phyloP scores from a whole-genome alignment of 768 basidiomycete genomes.

The Suillus placidus region DNA sequence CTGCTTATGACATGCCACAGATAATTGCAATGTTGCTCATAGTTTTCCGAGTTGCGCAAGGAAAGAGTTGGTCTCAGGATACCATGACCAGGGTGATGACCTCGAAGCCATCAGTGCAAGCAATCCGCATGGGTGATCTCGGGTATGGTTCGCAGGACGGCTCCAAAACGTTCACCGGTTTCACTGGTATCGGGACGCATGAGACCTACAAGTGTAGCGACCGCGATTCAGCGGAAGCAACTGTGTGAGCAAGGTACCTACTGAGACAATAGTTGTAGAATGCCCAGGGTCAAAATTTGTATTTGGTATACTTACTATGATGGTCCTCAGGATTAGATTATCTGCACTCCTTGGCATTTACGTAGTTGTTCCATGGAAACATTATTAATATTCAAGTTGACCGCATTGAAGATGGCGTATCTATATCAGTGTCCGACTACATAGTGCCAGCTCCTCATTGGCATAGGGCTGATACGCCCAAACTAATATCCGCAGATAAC shows the following conservation, averaged over 20 bases:
- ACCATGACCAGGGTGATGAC: not conserved
- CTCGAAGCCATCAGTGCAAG: not conserved
- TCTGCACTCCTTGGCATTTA: not conserved
- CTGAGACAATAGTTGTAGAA: not conserved
- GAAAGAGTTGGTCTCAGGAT: conserved; percentile 27
- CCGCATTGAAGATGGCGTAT: not conserved
- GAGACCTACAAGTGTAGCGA: not conserved
- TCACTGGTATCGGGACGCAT: not conserved
- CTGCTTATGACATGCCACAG: conserved; percentile 16
- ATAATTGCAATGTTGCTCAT: conserved; percentile 33
- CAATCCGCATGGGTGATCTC: not conserved
- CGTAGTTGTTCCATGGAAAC: not conserved
- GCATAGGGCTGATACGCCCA: too few species aligned
- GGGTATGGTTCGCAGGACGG: not conserved
- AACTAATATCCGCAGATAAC: not conserved
- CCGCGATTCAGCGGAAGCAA: not conserved
- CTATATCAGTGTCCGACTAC: not conserved
- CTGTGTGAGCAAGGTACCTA: not conserved
- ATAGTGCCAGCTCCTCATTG: too few species aligned
- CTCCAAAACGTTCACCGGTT: not conserved
- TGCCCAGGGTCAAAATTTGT: not conserved
- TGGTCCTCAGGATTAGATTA: not conserved
- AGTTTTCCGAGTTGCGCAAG: conserved; percentile 33
- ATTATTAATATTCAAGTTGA: too few species aligned
- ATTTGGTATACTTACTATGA: not conserved